Evolutionary conservation across 805 yeast genomes (phyloP).

Genomic region (Dipodascus albidus): DNA sequence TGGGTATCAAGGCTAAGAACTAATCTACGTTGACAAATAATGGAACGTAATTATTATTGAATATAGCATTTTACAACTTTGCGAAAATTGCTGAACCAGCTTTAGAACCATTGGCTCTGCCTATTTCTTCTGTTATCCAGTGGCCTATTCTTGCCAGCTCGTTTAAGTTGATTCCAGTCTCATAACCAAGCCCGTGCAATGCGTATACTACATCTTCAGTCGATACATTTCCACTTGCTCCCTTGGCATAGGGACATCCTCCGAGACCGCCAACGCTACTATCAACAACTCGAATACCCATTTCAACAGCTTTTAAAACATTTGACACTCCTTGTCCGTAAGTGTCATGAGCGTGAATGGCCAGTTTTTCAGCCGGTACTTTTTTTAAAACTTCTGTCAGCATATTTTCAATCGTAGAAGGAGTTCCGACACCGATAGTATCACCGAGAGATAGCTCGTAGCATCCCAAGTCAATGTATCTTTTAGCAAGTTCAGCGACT

Average conservation of each 20-base stretch:
- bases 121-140: constrained; percentile 18
- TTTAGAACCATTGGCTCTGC: constrained; percentile 18
- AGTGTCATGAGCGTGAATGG: constrained; percentile 26
- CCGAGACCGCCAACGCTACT: constrained; percentile 24
- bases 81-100: constrained; percentile 21
- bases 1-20: constrained; percentile 43
- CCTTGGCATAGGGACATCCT: constrained; percentile 27
- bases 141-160: constrained; percentile 17
- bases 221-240: constrained; percentile 25
- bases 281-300: constrained; percentile 23
- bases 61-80: constrained; percentile 4
- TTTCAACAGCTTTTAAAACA: constrained; percentile 20
- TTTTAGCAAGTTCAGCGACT: constrained; percentile 20
- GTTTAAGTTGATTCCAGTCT: constrained; percentile 21
- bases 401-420: constrained; percentile 18
- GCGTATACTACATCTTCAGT: constrained; percentile 25
- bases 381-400: constrained; percentile 15
- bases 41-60: background rate
- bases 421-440: constrained; percentile 25
- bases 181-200: constrained; percentile 20
- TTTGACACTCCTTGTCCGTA: constrained; percentile 26
- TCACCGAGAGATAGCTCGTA: constrained; percentile 26
- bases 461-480: constrained; percentile 22
- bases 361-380: constrained; percentile 16
- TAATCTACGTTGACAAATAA: constrained; percentile 7